Conservation (phyloP, 164 flowering plant species). For the Liquidambar formosana region DNA sequence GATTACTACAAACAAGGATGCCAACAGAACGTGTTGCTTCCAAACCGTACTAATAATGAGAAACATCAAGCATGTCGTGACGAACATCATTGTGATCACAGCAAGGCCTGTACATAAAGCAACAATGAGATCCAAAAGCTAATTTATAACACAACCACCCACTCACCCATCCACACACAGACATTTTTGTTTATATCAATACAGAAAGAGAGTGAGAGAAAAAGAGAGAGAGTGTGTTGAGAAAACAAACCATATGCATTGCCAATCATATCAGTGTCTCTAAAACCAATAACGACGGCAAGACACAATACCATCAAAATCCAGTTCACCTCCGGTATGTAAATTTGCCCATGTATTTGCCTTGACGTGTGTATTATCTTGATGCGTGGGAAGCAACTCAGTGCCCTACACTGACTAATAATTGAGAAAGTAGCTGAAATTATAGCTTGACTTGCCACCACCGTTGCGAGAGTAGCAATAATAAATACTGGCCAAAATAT, state of each 20-base stretch:
- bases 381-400: constrained; percentile 72
- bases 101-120: constrained; percentile 49
- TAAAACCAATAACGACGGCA: constrained; percentile 50
- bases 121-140: background rate
- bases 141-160: too few relatives aligned
- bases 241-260: constrained; percentile 66
- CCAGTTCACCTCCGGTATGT: constrained; percentile 84
- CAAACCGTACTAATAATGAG: constrained; percentile 53
- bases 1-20: constrained; percentile 37
- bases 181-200: background rate
- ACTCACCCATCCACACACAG: background rate
- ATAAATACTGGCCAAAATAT: constrained; percentile 65
- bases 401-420: constrained; percentile 65
- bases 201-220: background rate
- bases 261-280: constrained; percentile 54
- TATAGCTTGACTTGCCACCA: constrained; percentile 69
- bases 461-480: constrained; percentile 62
- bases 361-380: constrained; percentile 69
- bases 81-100: constrained; percentile 55
- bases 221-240: constrained; percentile 10
- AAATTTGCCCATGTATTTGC: constrained; percentile 65
- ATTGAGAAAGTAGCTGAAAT: constrained; percentile 74
- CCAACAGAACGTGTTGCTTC: constrained; percentile 37
- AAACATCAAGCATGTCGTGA: constrained; percentile 68
- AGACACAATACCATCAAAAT: constrained; percentile 57